Evolutionary conservation across 1,139 yeast species (phyloP).

Genomic region (Kodamaea plutei): DNA sequence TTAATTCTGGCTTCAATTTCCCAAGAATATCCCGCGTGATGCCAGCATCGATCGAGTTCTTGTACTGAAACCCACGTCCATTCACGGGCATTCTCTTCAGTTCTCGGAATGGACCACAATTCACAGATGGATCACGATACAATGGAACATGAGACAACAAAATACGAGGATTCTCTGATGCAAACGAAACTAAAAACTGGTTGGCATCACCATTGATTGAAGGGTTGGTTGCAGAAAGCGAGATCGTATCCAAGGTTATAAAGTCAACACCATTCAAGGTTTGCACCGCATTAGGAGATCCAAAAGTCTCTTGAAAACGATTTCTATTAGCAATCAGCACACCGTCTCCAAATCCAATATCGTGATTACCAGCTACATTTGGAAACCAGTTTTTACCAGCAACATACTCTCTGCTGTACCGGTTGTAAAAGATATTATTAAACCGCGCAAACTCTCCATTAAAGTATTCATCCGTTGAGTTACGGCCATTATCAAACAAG

Average conservation of each 20-base stretch:
- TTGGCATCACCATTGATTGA: conserved; percentile 26
- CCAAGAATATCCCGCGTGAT: conserved; percentile 26
- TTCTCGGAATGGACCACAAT: conserved; percentile 49
- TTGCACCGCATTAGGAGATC: conserved; percentile 31
- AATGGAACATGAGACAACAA: conserved; percentile 50
- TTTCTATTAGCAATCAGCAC: conserved; percentile 35
- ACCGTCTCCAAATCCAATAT: conserved; percentile 51
- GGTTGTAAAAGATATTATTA: conserved; percentile 29
- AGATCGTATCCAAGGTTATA: conserved; percentile 42
- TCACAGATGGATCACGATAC: conserved; percentile 30
- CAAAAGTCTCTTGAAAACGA: conserved; percentile 40
- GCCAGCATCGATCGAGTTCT: conserved; percentile 38
- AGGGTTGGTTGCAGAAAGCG: conserved; percentile 33
- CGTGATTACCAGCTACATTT: conserved; percentile 54
- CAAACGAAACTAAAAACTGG: conserved; percentile 25
- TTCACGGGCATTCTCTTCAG: conserved; percentile 17
- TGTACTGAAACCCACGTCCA: conserved; percentile 49
- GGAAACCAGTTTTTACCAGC: conserved; percentile 26
- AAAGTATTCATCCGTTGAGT: conserved; percentile 37
- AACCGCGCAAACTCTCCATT: conserved; percentile 35
- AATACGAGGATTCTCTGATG: conserved; percentile 26
- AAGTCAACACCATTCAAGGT: conserved; percentile 41
- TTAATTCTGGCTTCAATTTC: conserved; percentile 35
- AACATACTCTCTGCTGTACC: conserved; percentile 15
- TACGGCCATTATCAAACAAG: conserved; percentile 51